phyloP scores from a whole-genome alignment of 169 alveolate species.

The Perkinsus olseni region DNA sequence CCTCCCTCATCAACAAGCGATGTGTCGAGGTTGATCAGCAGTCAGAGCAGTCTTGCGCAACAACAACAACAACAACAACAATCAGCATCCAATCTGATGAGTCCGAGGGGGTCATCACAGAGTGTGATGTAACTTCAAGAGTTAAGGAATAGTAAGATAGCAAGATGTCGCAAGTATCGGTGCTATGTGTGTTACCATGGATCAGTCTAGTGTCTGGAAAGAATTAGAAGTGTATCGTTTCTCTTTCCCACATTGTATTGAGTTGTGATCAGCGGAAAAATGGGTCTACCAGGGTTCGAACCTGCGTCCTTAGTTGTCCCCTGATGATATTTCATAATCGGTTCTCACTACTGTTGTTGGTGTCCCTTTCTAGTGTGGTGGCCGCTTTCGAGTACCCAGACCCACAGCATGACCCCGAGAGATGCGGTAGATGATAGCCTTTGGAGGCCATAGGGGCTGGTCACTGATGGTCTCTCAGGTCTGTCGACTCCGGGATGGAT shows the following conservation, averaged over 20 bases:
- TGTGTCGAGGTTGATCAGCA: neutral
- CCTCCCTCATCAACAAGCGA: neutral
- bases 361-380: neutral
- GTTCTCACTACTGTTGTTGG: no score
- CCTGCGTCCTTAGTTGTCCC: no score
- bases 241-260: neutral
- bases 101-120: neutral
- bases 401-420: neutral
- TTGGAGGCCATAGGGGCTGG: neutral
- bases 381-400: neutral
- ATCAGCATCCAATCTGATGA: neutral
- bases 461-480: neutral
- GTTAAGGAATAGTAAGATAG: no score
- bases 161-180: no score
- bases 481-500: neutral
- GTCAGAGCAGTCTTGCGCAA: neutral
- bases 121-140: neutral
- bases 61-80: neutral
- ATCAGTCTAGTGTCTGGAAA: neutral
- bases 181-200: neutral
- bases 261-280: neutral
- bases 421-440: neutral
- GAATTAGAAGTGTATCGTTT: neutral
- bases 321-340: no score
- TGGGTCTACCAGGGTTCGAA: no score